These are phyloP conservation scores for Balamuthia mandrillaris DNA, from an alignment of 208 protist species.

Conservation along the genomic window DNA sequence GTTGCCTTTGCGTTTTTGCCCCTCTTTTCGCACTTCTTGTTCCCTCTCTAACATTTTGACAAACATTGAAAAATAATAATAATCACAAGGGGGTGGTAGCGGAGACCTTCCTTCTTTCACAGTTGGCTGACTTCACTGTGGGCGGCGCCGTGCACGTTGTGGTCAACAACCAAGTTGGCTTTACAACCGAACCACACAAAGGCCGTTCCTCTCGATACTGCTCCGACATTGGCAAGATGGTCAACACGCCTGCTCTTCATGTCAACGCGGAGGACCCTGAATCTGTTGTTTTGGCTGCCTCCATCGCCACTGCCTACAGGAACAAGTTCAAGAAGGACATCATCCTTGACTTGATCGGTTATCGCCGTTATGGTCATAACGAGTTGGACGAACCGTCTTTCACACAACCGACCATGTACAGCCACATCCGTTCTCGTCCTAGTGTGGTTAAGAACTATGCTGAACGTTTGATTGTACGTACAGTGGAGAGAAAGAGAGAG, in stretches of 20 bases:
- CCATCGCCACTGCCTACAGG: conserved; percentile 33
- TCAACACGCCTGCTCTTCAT: conserved; percentile 65
- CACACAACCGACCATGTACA: conserved; percentile 74
- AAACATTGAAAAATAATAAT: background rate
- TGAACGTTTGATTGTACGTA: conserved; percentile 32
- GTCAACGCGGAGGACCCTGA: conserved; percentile 72
- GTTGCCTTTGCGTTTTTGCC: background rate
- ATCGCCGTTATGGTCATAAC: conserved; percentile 73
- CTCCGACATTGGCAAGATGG: conserved; percentile 51
- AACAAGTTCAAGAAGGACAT: conserved; percentile 51
- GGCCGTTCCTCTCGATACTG: conserved; percentile 50
- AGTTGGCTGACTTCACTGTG: conserved; percentile 45
- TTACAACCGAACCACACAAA: conserved; percentile 52
- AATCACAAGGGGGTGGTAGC: conserved; percentile 49
- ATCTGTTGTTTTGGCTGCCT: conserved; percentile 29
- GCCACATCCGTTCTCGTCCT: conserved; percentile 49
- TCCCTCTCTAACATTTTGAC: background rate
- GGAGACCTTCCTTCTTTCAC: conserved; percentile 53
- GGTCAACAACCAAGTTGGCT: conserved; percentile 68
- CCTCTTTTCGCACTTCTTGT: background rate
- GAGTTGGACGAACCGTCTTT: conserved; percentile 73
- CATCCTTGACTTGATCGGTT: conserved; percentile 71
- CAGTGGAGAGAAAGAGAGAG: no score
- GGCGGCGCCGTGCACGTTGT: conserved; percentile 57
- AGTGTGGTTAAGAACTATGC: conserved; percentile 54